A percentile compares a stretch with the other conserved stretches of the same genome.
Conservation (phyloP, 106 monocot genomes). For the Acanthochlamys bracteata region DNA sequence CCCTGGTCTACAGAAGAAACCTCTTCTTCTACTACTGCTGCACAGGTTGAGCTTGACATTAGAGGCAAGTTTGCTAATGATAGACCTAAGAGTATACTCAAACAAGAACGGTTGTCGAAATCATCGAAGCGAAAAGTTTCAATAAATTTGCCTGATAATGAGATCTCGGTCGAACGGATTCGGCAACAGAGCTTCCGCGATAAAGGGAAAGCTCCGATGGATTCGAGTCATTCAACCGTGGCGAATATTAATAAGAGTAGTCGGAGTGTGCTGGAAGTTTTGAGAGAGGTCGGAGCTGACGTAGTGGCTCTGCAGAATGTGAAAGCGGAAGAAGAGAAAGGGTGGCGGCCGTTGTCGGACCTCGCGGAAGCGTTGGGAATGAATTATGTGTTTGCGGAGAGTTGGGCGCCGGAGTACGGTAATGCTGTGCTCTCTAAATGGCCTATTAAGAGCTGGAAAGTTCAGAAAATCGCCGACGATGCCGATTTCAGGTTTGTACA, state of each 20-base stretch:
- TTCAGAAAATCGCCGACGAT: slow-evolving; percentile 62
- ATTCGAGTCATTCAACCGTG: background rate
- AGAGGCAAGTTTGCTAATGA: slow-evolving; percentile 34
- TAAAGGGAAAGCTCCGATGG: slow-evolving; percentile 19
- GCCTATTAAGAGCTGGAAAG: slow-evolving; percentile 65
- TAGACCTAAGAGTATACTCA: slow-evolving; percentile 69
- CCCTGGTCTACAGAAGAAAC: no score
- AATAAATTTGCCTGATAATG: slow-evolving; percentile 80
- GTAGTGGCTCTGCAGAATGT: slow-evolving; percentile 84
- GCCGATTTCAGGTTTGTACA: slow-evolving; percentile 55
- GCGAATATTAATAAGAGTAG: slow-evolving; percentile 6
- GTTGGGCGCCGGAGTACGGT: slow-evolving; percentile 87
- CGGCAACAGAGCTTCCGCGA: slow-evolving; percentile 8
- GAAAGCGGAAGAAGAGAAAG: slow-evolving; percentile 89
- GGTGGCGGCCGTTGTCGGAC: slow-evolving; percentile 77
- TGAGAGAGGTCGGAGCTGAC: slow-evolving; percentile 73
- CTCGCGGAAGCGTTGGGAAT: slow-evolving; percentile 75
- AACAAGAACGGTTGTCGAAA: slow-evolving; percentile 37
- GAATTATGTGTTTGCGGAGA: slow-evolving; percentile 75
- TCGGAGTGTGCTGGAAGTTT: slow-evolving; percentile 69
- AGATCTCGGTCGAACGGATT: slow-evolving; percentile 49
- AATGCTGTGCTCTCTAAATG: slow-evolving; percentile 83
- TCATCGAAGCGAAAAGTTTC: slow-evolving; percentile 65
- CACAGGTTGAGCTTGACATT: slow-evolving; percentile 13
- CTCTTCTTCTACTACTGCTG: no score